These are phyloP conservation scores for Mycena sanguinolenta DNA, from an alignment of 768 basidiomycete genomes.

Conservation along the genomic window DNA sequence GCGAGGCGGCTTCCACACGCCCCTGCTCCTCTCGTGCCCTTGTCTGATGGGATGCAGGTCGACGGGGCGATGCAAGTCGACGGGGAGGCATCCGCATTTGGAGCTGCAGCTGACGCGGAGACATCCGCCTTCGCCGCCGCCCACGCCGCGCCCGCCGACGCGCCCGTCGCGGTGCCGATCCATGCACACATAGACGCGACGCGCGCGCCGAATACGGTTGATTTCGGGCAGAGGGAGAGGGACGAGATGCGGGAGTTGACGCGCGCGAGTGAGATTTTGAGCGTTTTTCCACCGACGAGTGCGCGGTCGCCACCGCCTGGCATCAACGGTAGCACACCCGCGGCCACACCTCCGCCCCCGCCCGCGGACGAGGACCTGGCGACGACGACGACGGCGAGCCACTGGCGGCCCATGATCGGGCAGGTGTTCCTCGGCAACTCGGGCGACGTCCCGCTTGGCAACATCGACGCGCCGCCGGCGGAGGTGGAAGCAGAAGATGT, in stretches of 20 bases:
- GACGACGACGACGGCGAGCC: conserved; percentile 50
- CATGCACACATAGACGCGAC: conserved; percentile 17
- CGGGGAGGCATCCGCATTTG: conserved; percentile 22
- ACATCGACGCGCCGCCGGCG: conserved; percentile 10
- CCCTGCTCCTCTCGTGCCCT: background rate
- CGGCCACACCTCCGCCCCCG: too few relatives aligned
- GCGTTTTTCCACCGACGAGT: conserved; percentile 30
- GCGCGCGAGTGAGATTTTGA: conserved; percentile 82
- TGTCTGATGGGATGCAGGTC: conserved; percentile 20
- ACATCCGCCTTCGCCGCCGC: background rate
- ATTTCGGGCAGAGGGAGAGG: conserved; percentile 87
- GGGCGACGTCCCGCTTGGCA: conserved; percentile 76
- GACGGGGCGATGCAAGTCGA: conserved; percentile 12
- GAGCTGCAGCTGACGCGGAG: conserved; percentile 1
- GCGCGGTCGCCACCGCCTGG: background rate
- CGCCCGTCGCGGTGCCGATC: conserved; percentile 23
- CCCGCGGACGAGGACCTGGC: conserved; percentile 37
- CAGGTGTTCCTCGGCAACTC: conserved; percentile 88
- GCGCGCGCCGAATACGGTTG: conserved; percentile 70
- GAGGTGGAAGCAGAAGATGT: conserved; percentile 44
- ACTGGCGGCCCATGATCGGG: conserved; percentile 70
- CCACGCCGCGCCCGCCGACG: conserved; percentile 5
- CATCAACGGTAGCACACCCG: too few relatives aligned
- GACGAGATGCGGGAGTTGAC: conserved; percentile 94
- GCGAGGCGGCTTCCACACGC: background rate